Evolutionary conservation across 2,329 filamentous ascomycete genomes (phyloP).

Genomic region (Talaromyces sp.): DNA sequence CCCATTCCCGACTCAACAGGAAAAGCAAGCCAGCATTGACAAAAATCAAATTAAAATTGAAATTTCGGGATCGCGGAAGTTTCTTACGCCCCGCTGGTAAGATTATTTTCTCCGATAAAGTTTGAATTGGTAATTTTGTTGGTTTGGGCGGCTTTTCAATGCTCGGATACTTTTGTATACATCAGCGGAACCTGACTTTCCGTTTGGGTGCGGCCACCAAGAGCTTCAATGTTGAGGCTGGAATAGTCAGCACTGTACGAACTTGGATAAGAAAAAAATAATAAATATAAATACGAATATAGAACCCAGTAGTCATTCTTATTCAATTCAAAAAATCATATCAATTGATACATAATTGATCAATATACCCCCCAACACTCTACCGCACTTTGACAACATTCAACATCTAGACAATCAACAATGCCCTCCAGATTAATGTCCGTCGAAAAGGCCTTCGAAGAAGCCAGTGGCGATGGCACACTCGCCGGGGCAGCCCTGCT

Average conservation of each 20-base stretch:
- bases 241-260: neutral
- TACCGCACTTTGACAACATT: neutral
- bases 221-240: neutral
- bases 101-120: neutral
- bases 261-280: neutral
- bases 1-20: neutral
- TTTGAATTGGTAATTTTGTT: neutral
- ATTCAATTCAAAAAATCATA: neutral
- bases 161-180: neutral
- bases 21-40: neutral
- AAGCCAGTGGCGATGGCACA: neutral
- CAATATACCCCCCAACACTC: neutral
- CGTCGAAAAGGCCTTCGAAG: neutral
- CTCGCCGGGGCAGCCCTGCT: constrained; percentile 1
- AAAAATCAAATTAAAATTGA: too few relatives aligned
- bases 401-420: neutral
- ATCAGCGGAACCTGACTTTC: neutral
- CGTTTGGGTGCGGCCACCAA: neutral
- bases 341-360: too few relatives aligned
- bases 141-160: neutral
- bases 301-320: neutral
- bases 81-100: neutral
- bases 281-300: neutral
- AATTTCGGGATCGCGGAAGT: neutral
- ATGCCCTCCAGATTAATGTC: neutral